phyloP scores from a whole-genome alignment of 441 rosid genomes.

The Populus hybrid region DNA sequence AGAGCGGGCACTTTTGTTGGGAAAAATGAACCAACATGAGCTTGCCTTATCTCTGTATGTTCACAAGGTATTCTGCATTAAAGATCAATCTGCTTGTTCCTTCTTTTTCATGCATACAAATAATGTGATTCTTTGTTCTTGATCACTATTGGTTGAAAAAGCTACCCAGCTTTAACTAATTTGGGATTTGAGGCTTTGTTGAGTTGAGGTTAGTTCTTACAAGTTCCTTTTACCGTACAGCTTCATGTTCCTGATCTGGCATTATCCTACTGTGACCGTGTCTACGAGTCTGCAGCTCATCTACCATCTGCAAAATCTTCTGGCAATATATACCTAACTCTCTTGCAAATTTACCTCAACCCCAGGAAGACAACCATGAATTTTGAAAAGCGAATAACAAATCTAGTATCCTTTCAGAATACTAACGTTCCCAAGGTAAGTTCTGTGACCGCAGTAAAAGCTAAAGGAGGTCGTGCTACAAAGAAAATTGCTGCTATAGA shows the following conservation, averaged over 20 bases:
- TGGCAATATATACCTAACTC: conserved; percentile 85
- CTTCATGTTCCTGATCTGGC: conserved; percentile 94
- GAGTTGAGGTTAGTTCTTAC: conserved; percentile 8
- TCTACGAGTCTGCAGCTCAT: conserved; percentile 52
- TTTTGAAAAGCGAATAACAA: conserved; percentile 78
- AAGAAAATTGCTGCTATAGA: too few species aligned
- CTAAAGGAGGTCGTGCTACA: too few species aligned
- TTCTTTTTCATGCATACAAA: too few species aligned
- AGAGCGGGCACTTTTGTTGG: too few species aligned
- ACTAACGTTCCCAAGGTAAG: conserved; percentile 44
- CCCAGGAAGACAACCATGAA: conserved; percentile 76
- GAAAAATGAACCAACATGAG: conserved; percentile 97
- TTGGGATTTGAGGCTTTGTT: not conserved
- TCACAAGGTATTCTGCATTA: conserved; percentile 71
- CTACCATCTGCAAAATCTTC: conserved; percentile 66
- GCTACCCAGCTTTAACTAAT: too few species aligned
- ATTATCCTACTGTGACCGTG: conserved; percentile 86
- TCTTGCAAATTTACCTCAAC: conserved; percentile 88
- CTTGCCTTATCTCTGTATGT: conserved; percentile 91
- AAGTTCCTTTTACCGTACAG: conserved; percentile 37
- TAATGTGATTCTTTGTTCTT: too few species aligned
- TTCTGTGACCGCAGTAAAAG: conserved; percentile 46
- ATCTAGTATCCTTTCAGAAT: conserved; percentile 62
- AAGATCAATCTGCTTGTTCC: conserved; percentile 5
- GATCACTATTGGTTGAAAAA: too few species aligned